Base-by-base conservation (phyloP, 495 filamentous ascomycete species). In the Aspergillus conjunctus region DNA sequence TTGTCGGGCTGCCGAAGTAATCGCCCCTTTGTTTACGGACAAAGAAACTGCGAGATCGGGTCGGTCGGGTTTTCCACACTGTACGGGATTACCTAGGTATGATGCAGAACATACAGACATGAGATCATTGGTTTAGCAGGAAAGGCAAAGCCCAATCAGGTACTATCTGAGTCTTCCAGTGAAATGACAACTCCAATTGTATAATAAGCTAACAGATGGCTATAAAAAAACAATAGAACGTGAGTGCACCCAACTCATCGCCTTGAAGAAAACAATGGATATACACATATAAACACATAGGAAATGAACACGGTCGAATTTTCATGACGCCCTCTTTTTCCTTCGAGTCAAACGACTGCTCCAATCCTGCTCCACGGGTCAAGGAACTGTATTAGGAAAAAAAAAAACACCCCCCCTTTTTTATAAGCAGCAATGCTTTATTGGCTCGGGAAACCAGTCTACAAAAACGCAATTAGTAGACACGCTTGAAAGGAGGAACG, bases 401-500 rank as follows among this genome's bases (percentile, higher is more conserved):
- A 48, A 48, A 39, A 52, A 33, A 48, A 60, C 30, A 48, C 31
- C 41, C 50, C 43, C 58, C 39, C 39, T 30, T 54, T 41, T 41
- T 14, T 11, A 60, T 54, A 30, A 50, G 58, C 50, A 54, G n/a
- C 32, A 43, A 60, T 21, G 17, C 31, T 37, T 17, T 34, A 18
- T 15, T 51, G 37, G 39, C 20, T 59, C 57, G 49, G 49, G 41
- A 34, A 11, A 26, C 39, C 34, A 59, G 20, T 30, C 53, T 33
- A 26, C 50, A 54, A 50, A 50, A 39, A 5, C 14, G 60, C 32
- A 45, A 31, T 67, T 89, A 91, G 78, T 92, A 92, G 59, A 84
- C 82, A 83, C 89, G 86, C 86, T 92, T 91, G 83, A 93, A 91
- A 30, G 91, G 91, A 62, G 90, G 91, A 57, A 95, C 90, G 52